Conservation (phyloP, 345 rosid genomes). For the Mangifera indica region DNA sequence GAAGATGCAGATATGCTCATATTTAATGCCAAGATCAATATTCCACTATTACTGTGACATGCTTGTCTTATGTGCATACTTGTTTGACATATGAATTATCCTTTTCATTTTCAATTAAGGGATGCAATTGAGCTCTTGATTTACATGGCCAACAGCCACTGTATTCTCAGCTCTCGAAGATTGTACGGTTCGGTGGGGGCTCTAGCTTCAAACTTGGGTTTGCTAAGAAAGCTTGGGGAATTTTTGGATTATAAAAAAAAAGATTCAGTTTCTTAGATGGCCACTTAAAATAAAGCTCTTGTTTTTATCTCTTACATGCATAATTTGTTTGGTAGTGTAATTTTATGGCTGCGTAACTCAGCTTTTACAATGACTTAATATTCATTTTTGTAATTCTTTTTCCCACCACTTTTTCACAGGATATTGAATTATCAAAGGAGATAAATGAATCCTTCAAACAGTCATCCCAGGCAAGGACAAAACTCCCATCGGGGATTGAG, state of each 20-base stretch:
- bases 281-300: background rate
- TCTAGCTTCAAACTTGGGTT: too few species aligned
- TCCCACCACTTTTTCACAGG: conserved; percentile 42
- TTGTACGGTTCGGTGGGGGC: too few species aligned
- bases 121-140: background rate
- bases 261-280: background rate
- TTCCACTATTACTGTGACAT: background rate
- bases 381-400: background rate
- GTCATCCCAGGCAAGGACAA: conserved; percentile 95
- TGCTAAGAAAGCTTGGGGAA: too few species aligned
- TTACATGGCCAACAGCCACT: too few species aligned
- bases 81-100: background rate
- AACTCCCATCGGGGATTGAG: conserved; percentile 95
- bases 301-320: background rate
- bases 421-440: conserved; percentile 95
- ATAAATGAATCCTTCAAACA: conserved; percentile 95
- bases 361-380: conserved; percentile 1
- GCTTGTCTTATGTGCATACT: background rate
- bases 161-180: too few species aligned
- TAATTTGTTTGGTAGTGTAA: background rate
- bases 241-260: too few species aligned
- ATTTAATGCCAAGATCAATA: background rate
- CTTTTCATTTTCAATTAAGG: background rate
- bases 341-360: background rate
- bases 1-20: background rate